These are phyloP conservation scores for Arachis monticola DNA, from an alignment of 331 rosid genomes.

Conservation along the genomic window DNA sequence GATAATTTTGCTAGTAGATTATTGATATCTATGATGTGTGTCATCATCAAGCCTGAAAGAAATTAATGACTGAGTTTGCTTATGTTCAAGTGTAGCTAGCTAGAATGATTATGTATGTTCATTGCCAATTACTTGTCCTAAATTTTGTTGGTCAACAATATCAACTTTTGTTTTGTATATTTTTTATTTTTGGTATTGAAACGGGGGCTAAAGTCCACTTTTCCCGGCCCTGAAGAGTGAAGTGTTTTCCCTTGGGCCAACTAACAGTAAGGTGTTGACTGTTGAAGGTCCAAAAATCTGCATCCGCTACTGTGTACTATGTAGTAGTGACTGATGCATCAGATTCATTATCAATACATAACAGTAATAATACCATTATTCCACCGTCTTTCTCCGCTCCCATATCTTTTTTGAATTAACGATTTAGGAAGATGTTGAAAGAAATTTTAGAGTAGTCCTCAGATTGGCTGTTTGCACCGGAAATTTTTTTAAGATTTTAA, in stretches of 20 bases:
- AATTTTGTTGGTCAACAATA: background rate
- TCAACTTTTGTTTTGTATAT: slow-evolving; percentile 2
- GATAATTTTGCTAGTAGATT: slow-evolving; percentile 29
- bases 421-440: no score
- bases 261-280: slow-evolving; percentile 5
- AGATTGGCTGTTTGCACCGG: no score
- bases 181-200: background rate
- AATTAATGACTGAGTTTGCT: slow-evolving; percentile 26
- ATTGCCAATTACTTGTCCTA: slow-evolving; percentile 9
- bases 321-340: slow-evolving; percentile 30
- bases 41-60: slow-evolving; percentile 28
- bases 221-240: slow-evolving; percentile 50
- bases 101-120: slow-evolving; percentile 28
- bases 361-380: background rate
- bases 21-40: background rate
- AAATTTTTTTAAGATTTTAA: no score
- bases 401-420: slow-evolving; percentile 24
- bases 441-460: no score
- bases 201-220: no score
- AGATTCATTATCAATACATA: slow-evolving; percentile 16
- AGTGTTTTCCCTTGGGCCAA: slow-evolving; percentile 72
- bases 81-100: slow-evolving; percentile 26
- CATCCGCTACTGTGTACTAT: slow-evolving; percentile 54
- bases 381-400: slow-evolving; percentile 75
- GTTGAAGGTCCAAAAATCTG: slow-evolving; percentile 66